Evolutionary conservation across 2,329 filamentous ascomycete genomes (phyloP), one percentile per base, ranked within the genome.

Genomic region (Colletotrichum australisinense): DNA sequence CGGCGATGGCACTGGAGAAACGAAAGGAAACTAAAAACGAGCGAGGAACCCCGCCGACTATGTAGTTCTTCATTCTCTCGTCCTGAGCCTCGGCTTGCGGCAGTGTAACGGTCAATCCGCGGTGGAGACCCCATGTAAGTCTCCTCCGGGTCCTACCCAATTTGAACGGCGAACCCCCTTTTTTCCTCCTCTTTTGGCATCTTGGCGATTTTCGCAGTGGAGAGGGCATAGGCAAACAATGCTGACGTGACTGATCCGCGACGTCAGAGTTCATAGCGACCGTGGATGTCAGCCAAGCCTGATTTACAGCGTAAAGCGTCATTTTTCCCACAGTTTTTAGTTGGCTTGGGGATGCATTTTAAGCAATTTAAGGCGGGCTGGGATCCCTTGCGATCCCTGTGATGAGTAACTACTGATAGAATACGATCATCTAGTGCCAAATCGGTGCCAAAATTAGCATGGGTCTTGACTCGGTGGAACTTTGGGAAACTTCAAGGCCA

Each of bases 1-100:
- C 63, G 30, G 32, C 12, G 42, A 24, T 64, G 66, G 26, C 35
- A 35, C 24, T 52, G 7, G 0, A 22, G 19, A 22, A 3, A 49
- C 19, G 4, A 11, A 14, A 32, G 6, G 22, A n/a, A 55, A 22
- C 6, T 1, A 16, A 4, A 55, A 58, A 9, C 8, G 24, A 5
- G 16, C 7, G 63, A 58, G 14, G 60, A 28, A 16, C 6, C 14
- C 49, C 78, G 80, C 3, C 79, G 28, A 11, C 59, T 62, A 62
- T 49, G 24, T 62, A 62, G 58, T 28, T 19, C 4, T 22, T 26
- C 16, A 24, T 1, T 4, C 11, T 11, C 19, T 49, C 42, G 19
- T 49, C 19, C 42, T 8, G 30, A 26, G 26, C 9, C 16, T 28
- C 22, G n/a, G 14, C 22, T 28, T 9, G 11, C 19, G 28, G 16